phyloP scores from a whole-genome alignment of 2,329 filamentous ascomycete species.

The Neocucurbitaria cava region DNA sequence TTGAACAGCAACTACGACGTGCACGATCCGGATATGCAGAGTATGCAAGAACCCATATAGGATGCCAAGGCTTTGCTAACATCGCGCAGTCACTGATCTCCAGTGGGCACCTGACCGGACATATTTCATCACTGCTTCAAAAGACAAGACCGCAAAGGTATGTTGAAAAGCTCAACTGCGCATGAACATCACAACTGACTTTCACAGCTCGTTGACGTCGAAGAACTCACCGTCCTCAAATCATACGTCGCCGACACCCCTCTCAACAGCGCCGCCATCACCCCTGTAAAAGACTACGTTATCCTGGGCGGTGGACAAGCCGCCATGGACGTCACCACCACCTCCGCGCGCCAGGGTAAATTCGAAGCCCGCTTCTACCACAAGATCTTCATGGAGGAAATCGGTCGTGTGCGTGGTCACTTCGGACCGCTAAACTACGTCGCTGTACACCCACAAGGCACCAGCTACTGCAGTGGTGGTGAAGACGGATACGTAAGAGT shows the following conservation, averaged over 20 bases:
- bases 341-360: conserved; percentile 92
- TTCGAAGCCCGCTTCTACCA: conserved; percentile 99
- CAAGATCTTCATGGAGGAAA: conserved; percentile 99
- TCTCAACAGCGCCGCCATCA: conserved; percentile 93
- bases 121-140: conserved; percentile 97
- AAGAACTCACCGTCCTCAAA: conserved; percentile 90
- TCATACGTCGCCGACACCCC: conserved; percentile 92
- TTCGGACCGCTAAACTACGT: conserved; percentile 98
- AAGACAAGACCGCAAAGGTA: conserved; percentile 96
- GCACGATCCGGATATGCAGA: conserved; percentile 84
- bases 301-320: conserved; percentile 98
- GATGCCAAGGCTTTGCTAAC: conserved; percentile 60
- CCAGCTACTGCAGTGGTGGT: conserved; percentile 91
- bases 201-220: conserved; percentile 75
- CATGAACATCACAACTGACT: conserved; percentile 3
- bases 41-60: conserved; percentile 55
- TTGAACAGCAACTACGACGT: conserved; percentile 78
- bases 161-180: neutral
- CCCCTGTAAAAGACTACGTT: conserved; percentile 95
- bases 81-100: conserved; percentile 84
- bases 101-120: conserved; percentile 94
- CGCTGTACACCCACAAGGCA: conserved; percentile 88
- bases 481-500: conserved; percentile 99
- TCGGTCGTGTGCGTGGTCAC: conserved; percentile 94
- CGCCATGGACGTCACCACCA: conserved; percentile 98